Percentiles rank a stretch among this genome's conserved stretches.
Conservation (phyloP, 2,329 filamentous ascomycete genomes). For the Byssothecium circinans region DNA sequence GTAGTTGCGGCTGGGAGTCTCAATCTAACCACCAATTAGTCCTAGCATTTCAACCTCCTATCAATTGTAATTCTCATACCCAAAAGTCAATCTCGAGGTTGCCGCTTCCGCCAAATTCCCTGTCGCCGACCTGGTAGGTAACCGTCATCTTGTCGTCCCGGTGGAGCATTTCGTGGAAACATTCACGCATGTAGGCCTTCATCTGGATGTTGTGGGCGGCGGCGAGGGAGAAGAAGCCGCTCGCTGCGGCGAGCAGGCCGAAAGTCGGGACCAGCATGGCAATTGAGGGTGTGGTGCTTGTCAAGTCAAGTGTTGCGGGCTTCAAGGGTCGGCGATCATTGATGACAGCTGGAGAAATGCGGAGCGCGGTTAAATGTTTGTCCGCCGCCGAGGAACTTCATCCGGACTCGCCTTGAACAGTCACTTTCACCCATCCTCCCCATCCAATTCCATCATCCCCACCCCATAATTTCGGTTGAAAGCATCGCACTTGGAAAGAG, state of each 20-base stretch:
- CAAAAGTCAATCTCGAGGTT: constrained; percentile 98
- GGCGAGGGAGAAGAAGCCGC: constrained; percentile 64
- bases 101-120: constrained; percentile 91
- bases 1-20: constrained; percentile 74
- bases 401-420: neutral
- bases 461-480: too few species aligned
- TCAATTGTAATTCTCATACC: constrained; percentile 57
- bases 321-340: constrained; percentile 16
- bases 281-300: constrained; percentile 14
- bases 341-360: constrained; percentile 25
- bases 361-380: constrained; percentile 10
- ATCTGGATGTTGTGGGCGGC: constrained; percentile 95
- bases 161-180: constrained; percentile 93
- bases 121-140: constrained; percentile 95
- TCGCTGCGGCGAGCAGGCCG: constrained; percentile 48
- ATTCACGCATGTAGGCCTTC: constrained; percentile 89
- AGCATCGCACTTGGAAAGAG: too few species aligned
- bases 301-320: constrained; percentile 5
- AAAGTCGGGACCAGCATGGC: constrained; percentile 42
- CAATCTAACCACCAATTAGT: constrained; percentile 58
- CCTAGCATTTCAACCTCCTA: neutral
- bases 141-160: constrained; percentile 97
- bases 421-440: neutral
- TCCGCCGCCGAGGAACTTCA: constrained; percentile 7
- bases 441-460: too few species aligned